Conservation (phyloP, 176 grass and related monocot species). For the Cenchrus fungigraminus region DNA sequence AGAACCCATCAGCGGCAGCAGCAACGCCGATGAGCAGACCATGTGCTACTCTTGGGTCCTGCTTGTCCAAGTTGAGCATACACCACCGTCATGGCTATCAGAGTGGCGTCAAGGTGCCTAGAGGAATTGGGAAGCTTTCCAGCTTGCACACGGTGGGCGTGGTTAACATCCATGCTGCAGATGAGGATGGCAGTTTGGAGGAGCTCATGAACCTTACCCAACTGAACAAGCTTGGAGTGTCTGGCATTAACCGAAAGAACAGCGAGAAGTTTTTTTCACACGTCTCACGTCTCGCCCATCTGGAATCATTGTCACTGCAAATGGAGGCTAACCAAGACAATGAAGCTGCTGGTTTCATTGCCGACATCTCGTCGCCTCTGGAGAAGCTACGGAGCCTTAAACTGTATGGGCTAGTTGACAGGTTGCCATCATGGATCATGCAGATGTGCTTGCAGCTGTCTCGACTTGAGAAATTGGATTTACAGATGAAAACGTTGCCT, state of each 20-base stretch:
- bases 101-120: not conserved
- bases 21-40: too few species aligned
- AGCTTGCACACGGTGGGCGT: not conserved
- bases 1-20: too few species aligned
- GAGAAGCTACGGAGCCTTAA: not conserved
- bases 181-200: not conserved
- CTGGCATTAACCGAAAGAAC: too few species aligned
- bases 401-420: not conserved
- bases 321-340: not conserved
- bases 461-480: not conserved
- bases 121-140: conserved; percentile 8
- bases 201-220: too few species aligned
- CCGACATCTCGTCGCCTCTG: not conserved
- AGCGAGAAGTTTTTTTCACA: too few species aligned
- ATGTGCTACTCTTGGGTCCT: not conserved
- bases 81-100: not conserved
- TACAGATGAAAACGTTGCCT: not conserved
- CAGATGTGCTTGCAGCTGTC: not conserved
- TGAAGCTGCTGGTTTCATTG: not conserved
- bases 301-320: too few species aligned
- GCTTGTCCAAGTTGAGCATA: not conserved
- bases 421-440: not conserved
- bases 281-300: too few species aligned
- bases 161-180: not conserved
- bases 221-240: too few species aligned